phyloP scores from a whole-genome alignment of 2,329 filamentous ascomycete genomes.

The Cadophora malorum region DNA sequence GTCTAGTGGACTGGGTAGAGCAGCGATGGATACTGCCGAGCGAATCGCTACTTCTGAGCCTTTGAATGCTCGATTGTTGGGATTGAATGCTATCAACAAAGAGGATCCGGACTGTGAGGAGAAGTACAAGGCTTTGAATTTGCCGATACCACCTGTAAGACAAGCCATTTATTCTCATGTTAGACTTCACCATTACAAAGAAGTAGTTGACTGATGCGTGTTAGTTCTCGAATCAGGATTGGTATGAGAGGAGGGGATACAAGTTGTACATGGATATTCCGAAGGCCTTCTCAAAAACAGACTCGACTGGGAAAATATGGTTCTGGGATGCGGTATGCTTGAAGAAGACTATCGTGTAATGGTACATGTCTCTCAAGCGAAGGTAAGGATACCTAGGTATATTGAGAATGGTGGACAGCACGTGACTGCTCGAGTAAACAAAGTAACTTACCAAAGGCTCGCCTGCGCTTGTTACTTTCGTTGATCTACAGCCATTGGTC shows the following conservation, averaged over 20 bases:
- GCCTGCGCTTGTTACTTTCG: too few relatives aligned
- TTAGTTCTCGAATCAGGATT: conserved; percentile 39
- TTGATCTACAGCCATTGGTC: too few relatives aligned
- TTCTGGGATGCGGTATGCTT: conserved; percentile 34
- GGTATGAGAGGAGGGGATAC: conserved; percentile 42
- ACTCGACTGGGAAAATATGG: conserved; percentile 34
- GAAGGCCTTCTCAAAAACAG: conserved; percentile 28
- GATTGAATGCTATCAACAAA: conserved; percentile 33
- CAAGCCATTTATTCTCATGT: not conserved
- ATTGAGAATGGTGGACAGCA: too few relatives aligned
- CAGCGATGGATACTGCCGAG: conserved; percentile 38
- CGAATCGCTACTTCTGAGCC: conserved; percentile 34
- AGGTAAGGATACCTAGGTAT: too few relatives aligned
- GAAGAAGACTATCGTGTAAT: conserved; percentile 33
- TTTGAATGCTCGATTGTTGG: conserved; percentile 35
- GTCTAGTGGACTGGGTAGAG: conserved; percentile 35
- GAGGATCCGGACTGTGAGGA: conserved; percentile 26
- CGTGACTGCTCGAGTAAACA: too few relatives aligned
- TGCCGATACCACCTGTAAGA: conserved; percentile 29
- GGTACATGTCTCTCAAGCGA: not conserved
- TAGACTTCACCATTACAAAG: not conserved
- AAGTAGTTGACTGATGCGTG: not conserved
- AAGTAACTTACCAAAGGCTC: too few relatives aligned
- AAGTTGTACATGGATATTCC: conserved; percentile 29
- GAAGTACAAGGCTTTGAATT: conserved; percentile 29